Conservation (phyloP, 176 grass and related monocot genomes). For the Rhynchospora tenuis region DNA sequence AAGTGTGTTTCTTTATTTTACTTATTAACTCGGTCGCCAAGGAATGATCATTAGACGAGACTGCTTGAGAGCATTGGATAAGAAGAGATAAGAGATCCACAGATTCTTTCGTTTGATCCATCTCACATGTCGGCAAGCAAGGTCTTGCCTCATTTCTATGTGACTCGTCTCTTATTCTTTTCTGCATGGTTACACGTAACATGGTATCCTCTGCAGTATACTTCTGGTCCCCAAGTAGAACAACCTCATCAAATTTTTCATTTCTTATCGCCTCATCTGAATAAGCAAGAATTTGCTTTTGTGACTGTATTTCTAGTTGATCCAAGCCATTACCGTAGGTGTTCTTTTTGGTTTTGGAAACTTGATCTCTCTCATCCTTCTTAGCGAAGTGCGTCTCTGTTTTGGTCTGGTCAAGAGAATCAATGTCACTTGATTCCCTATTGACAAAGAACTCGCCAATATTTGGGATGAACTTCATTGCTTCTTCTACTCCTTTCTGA, state of each 20-base stretch:
- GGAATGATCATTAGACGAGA: constrained; percentile 18
- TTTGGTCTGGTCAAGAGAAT: constrained; percentile 11
- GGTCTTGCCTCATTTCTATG: neutral
- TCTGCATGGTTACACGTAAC: constrained; percentile 26
- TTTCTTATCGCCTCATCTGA: constrained; percentile 22
- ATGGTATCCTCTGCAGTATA: constrained; percentile 3
- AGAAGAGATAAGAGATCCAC: constrained; percentile 46
- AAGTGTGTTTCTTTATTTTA: constrained; percentile 50
- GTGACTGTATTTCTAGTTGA: constrained; percentile 26
- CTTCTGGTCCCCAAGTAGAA: constrained; percentile 13
- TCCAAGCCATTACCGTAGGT: constrained; percentile 10
- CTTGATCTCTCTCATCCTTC: neutral
- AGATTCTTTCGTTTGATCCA: neutral
- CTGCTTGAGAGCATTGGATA: constrained; percentile 37
- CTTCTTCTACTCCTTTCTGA: constrained; percentile 36
- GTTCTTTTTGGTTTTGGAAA: neutral
- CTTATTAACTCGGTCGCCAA: constrained; percentile 33
- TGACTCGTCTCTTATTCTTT: neutral
- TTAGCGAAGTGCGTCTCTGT: no score
- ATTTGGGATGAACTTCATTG: constrained; percentile 27
- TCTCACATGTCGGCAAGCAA: no score
- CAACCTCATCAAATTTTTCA: constrained; percentile 34
- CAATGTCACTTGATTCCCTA: constrained; percentile 1
- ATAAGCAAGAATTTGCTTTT: constrained; percentile 25
- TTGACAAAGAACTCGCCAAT: constrained; percentile 35